Conservation (phyloP, 108 stramenopile genomes). For the Epithemia pelagica region DNA sequence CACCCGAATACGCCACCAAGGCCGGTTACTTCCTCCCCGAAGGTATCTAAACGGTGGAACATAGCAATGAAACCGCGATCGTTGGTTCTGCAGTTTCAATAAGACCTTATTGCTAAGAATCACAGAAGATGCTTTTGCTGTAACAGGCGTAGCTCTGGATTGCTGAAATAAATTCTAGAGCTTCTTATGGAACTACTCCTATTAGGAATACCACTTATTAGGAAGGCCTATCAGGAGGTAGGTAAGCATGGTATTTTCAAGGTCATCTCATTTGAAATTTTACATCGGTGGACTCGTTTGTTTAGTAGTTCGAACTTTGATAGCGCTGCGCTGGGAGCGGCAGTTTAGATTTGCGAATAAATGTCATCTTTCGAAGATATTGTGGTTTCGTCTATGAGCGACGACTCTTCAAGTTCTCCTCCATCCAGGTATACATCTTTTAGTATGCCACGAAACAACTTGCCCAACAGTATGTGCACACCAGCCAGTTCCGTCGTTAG, state of each 20-base stretch:
- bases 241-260: too few relatives aligned
- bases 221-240: too few relatives aligned
- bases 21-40: conserved; percentile 91
- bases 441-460: background rate
- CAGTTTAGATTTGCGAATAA: background rate
- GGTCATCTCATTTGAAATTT: too few relatives aligned
- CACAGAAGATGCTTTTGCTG: background rate
- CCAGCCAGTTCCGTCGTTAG: background rate
- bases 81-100: background rate
- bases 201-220: too few relatives aligned
- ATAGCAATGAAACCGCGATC: background rate
- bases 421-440: background rate
- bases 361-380: background rate
- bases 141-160: background rate
- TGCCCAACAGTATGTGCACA: background rate
- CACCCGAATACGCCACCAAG: conserved; percentile 72
- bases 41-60: conserved; percentile 69
- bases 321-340: background rate
- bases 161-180: background rate
- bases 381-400: background rate
- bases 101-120: background rate
- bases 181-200: too few relatives aligned
- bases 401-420: background rate
- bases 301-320: too few relatives aligned
- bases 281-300: too few relatives aligned